Evolutionary conservation across 148 eudicot species (phyloP), one percentile per base, ranked within the genome.

Genomic region (Cornus suecica): DNA sequence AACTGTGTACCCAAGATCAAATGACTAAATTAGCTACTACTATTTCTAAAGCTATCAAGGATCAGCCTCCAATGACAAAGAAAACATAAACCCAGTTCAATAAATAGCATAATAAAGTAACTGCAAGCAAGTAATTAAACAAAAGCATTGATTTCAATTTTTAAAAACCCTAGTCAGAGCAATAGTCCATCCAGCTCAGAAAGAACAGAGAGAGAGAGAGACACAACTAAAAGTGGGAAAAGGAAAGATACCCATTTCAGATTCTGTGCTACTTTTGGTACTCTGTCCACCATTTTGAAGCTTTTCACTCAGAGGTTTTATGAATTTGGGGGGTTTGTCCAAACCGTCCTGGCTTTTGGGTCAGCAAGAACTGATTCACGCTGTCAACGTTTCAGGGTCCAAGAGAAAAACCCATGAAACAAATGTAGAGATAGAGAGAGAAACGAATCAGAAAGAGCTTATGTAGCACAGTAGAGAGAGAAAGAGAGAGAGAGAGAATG

Each of bases 221-320:
- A 25, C 64, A 14, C 26, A 69, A 37, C 42, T 37, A 83, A 85
- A 84, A 83, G 84, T 24, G 74, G 74, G 42, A 68, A 76, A 86
- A 80, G 64, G 73, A 93, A 80, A 89, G 87, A 86, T 88, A 93
- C 92, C 92, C 88, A 80, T 76, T 88, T 82, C 75, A 87, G 89
- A 87, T 79, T 89, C 76, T 80, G 84, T 76, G 81, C 88, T 67
- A 81, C 87, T 83, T 86, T 83, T 80, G 83, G 82, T 79, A 66
- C 76, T 80, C 84, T 82, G 86, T 69, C 80, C 81, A 76, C 78
- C 77, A 83, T 77, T 82, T 76, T 37, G 73, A 82, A 77, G 83
- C 83, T 73, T 81, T 88, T 86, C 30, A 68, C 84, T 66, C 66
- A 69, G 81, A 72, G 70, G 74, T 76, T 83, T 88, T 62, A 75